Percentiles rank a stretch among this genome's conserved stretches.
These are phyloP conservation scores for Maudiozyma barnettii DNA, from an alignment of 805 yeast species.

Conservation along the genomic window DNA sequence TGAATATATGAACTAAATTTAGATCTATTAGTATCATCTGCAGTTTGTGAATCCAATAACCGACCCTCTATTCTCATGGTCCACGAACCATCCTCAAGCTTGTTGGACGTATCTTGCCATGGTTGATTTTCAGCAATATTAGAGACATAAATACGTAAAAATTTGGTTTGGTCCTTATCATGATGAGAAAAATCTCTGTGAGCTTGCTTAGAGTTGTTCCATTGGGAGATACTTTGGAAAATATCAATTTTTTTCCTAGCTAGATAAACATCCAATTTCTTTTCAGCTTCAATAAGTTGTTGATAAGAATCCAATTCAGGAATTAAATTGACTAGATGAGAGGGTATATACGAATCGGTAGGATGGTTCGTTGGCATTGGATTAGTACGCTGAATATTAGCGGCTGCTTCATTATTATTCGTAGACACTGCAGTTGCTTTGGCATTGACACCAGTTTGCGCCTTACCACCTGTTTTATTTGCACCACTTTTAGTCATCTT, in stretches of 20 bases:
- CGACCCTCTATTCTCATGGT: conserved; percentile 84
- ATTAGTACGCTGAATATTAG: conserved; percentile 14
- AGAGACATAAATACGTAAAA: conserved; percentile 72
- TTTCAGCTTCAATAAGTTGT: conserved; percentile 70
- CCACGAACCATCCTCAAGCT: conserved; percentile 45
- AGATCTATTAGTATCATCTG: conserved; percentile 40
- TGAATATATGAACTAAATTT: conserved; percentile 74
- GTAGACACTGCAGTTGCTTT: not conserved
- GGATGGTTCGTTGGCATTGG: conserved; percentile 33
- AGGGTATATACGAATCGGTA: conserved; percentile 45
- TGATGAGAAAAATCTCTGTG: conserved; percentile 21
- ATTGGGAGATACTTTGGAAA: conserved; percentile 53
- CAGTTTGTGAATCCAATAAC: conserved; percentile 43
- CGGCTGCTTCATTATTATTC: not conserved
- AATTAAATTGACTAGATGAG: conserved; percentile 36
- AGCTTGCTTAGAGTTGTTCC: conserved; percentile 35
- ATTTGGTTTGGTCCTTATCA: conserved; percentile 36
- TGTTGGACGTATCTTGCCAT: conserved; percentile 48
- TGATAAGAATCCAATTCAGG: conserved; percentile 71
- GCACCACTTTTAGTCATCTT: not conserved
- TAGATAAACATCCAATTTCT: conserved; percentile 66
- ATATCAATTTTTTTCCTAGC: conserved; percentile 78
- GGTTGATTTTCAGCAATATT: conserved; percentile 80
- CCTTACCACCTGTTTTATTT: not conserved
- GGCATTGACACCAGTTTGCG: not conserved